phyloP scores from a whole-genome alignment of 306 rosid genomes.

The Vigna reflexopilosa region DNA sequence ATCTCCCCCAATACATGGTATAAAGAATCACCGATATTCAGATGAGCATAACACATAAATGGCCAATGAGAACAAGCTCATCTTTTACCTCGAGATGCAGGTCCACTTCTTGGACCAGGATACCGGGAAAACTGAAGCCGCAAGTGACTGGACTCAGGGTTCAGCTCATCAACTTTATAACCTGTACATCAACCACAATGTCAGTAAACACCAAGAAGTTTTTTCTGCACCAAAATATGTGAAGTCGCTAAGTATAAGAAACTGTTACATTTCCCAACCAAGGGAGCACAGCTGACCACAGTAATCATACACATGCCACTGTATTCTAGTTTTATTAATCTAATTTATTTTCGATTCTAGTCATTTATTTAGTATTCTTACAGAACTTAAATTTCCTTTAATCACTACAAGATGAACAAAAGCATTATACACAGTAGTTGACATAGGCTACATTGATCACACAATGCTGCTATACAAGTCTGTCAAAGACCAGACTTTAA shows the following conservation, averaged over 20 bases:
- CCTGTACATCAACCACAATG: conserved; percentile 58
- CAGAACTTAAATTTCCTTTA: background rate
- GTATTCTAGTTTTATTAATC: background rate
- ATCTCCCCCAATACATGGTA: conserved; percentile 37
- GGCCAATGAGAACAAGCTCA: conserved; percentile 46
- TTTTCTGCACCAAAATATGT: background rate
- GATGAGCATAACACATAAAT: conserved; percentile 44
- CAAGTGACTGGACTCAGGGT: conserved; percentile 68
- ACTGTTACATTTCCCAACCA: conserved; percentile 2
- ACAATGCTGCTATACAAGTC: too few relatives aligned
- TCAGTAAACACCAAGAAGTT: conserved; percentile 44
- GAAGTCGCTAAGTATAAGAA: background rate
- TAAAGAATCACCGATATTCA: conserved; percentile 16
- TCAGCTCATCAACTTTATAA: conserved; percentile 76
- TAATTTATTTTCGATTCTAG: background rate
- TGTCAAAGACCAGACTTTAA: too few relatives aligned
- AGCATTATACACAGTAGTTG: background rate
- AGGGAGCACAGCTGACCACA: background rate
- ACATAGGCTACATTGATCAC: background rate
- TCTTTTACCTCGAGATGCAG: conserved; percentile 75
- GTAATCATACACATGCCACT: background rate
- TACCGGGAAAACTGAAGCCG: conserved; percentile 88
- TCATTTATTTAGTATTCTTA: background rate
- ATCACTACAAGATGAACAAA: background rate
- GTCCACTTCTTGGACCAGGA: conserved; percentile 87